Evolutionary conservation across 2,329 filamentous ascomycete species (phyloP), one percentile per base, ranked within the genome.

Genomic region (Epichloe amarillans): DNA sequence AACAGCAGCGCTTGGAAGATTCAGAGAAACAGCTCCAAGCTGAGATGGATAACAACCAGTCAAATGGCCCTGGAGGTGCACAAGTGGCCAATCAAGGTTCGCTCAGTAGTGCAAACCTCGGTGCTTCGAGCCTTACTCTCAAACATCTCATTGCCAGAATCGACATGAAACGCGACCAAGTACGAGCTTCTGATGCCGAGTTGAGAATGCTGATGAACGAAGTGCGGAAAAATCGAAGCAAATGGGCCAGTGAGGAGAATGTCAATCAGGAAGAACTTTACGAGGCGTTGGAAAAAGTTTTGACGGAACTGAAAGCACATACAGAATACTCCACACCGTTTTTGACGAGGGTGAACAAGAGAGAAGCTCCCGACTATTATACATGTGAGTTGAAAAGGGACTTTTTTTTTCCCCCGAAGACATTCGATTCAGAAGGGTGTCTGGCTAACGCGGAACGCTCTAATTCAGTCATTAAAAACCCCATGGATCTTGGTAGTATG

Each of bases 241-340:
- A 98, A 70, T 98, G 93, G 93, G 91, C 93, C 3, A 97, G 86
- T 65, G 93, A 97, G 67, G 93, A 98, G 60, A 93, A 94, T 58
- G 85, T 98, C 54, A 91, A 93, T 53, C 93, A 98, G 68, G 93
- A 98, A 67, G 93, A 98, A 68, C 76, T 98, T 5, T 98, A 98
- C 64, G 93, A 98, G 70, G 88, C 93, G 11, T 76, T 93, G 14
- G 93, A 98, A 66, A 97, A 97, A 71, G 93, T 98, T 49, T 75
- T 98, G 61, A 95, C 90, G 62, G 91, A 97, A 66, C 80, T 98
- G 51, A 97, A 97, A 68, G 93, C 93, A 37, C 90, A 94, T 72
- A 95, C 89, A 2, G 93, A 98, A 66, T 94, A 96, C 67, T 96
- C 93, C 1, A 88, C 88, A n/a, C 89, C 93, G 2, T 98, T 98